Base-by-base conservation (phyloP, 768 basidiomycete genomes). In the Leccinum fibrillosum region DNA sequence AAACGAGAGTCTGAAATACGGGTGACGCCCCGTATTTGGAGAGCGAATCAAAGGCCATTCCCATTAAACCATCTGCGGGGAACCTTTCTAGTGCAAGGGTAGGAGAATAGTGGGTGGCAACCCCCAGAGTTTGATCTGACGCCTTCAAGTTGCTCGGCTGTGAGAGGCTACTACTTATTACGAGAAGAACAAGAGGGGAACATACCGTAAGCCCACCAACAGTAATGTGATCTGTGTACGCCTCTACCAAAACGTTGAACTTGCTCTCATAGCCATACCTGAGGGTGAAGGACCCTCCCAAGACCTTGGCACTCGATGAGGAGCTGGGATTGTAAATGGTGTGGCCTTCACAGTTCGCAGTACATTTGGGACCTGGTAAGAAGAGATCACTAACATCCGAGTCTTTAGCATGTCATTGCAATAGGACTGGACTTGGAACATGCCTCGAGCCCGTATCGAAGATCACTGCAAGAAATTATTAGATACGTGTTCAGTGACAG, bases 21-120 rank as follows among this genome's bases (percentile, higher is more conserved):
- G 79, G 75, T 10, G 52, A 65, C 2, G 69, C 65, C 19, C 60
- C 52, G 57, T 69, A 78, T 8, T 39, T 65, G 10, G 79, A 77
- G 53, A 80, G 65, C 23, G 74, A 56, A 23, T 67, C 64, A 71
- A 76, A 81, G 0, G 60, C 79, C 78, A 81, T 74, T 49, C 79
- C 76, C 61, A 75, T 59, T 35, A 75, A 34, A 3, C 74, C 71
- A 37, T 70, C 71, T 4, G 67, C 1, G 5, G 57, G 52, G 15
- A 65, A 65, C 1, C 15, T 15, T 8, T 2, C 2, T n/a, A 1
- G 2, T 8, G 21, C 23, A 3, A 68, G 19, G 7, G 8, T 9
- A 28, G 55, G 2, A 7, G 57, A 56, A 34, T 63, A 66, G 3
- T 21, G 0, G 1, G 42, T 44, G 3, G 62, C 60, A 19, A 51